Percentiles rank a stretch among this genome's conserved stretches.
Conservation (phyloP, 306 rosid genomes). For the Trichosanthes truncata region DNA sequence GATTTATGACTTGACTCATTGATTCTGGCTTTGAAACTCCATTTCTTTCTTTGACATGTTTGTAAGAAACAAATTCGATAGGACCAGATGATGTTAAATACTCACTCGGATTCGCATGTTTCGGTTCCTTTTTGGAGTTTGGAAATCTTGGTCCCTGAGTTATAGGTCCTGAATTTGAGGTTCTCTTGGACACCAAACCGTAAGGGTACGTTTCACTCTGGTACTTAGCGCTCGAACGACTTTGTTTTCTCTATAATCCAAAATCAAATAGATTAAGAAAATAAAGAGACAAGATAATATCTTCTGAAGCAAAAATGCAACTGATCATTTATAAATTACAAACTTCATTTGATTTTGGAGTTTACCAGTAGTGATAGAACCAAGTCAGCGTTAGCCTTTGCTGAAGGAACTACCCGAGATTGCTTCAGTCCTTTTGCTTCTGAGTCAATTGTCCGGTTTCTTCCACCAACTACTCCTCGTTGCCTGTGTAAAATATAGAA, state of each 20-base stretch:
- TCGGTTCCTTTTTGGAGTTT: slow-evolving; percentile 33
- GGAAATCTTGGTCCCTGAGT: slow-evolving; percentile 32
- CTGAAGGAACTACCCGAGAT: slow-evolving; percentile 17
- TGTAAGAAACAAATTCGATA: neutral
- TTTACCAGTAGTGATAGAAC: slow-evolving; percentile 39
- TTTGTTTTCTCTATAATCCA: slow-evolving; percentile 36
- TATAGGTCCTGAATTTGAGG: slow-evolving; percentile 63
- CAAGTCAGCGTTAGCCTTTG: slow-evolving; percentile 26
- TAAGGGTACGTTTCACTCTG: slow-evolving; percentile 25
- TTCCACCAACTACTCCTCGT: neutral
- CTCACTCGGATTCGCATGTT: slow-evolving; percentile 27
- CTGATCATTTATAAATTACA: neutral
- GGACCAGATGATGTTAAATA: slow-evolving; percentile 20
- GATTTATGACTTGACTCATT: neutral
- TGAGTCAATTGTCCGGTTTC: slow-evolving; percentile 18
- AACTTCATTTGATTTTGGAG: neutral
- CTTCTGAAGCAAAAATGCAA: neutral
- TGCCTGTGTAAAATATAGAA: neutral
- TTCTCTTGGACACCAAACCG: slow-evolving; percentile 19
- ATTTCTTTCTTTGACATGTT: neutral
- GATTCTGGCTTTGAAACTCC: neutral
- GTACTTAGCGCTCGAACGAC: slow-evolving; percentile 21
- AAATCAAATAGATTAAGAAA: slow-evolving; percentile 6
- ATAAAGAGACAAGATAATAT: neutral
- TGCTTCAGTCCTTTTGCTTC: slow-evolving; percentile 42